Evolutionary conservation across 2,329 filamentous ascomycete species (phyloP).

Genomic region (Westerdykella ornata): DNA sequence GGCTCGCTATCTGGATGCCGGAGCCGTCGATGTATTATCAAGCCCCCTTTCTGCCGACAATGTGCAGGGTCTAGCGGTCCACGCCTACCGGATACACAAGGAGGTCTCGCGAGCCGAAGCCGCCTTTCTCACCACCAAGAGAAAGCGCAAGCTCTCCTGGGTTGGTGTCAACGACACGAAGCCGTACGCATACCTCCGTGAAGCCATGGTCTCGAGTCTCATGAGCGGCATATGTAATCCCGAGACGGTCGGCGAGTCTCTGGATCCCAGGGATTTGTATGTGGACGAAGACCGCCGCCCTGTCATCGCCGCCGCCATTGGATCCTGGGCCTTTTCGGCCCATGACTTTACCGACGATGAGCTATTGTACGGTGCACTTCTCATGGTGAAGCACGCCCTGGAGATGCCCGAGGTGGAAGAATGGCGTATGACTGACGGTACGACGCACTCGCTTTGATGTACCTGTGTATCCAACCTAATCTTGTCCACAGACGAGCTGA

Average conservation of each 20-base stretch:
- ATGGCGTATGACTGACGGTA: slow-evolving; percentile 74
- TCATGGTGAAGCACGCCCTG: slow-evolving; percentile 87
- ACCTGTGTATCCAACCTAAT: slow-evolving; percentile 13
- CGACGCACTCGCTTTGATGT: slow-evolving; percentile 31
- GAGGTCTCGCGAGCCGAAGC: slow-evolving; percentile 68
- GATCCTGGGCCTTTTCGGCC: slow-evolving; percentile 80
- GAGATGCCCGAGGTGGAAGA: slow-evolving; percentile 70
- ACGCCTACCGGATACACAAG: slow-evolving; percentile 76
- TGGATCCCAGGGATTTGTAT: slow-evolving; percentile 58
- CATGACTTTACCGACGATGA: slow-evolving; percentile 89
- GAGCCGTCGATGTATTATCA: slow-evolving; percentile 77
- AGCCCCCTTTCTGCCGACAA: slow-evolving; percentile 70
- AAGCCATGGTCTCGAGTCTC: slow-evolving; percentile 86
- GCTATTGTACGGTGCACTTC: slow-evolving; percentile 72
- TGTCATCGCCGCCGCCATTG: slow-evolving; percentile 62
- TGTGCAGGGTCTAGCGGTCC: slow-evolving; percentile 69
- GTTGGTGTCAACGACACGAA: slow-evolving; percentile 79
- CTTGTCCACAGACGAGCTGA: slow-evolving; percentile 60
- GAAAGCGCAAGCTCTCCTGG: slow-evolving; percentile 81
- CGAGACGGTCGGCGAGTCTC: slow-evolving; percentile 56
- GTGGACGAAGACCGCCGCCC: slow-evolving; percentile 60
- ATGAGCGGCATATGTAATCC: slow-evolving; percentile 83
- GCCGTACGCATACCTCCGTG: slow-evolving; percentile 80
- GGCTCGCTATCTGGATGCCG: slow-evolving; percentile 72
- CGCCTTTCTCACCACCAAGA: slow-evolving; percentile 63